Base-by-base conservation (phyloP, 768 basidiomycete genomes). In the Mycena capillaripes region DNA sequence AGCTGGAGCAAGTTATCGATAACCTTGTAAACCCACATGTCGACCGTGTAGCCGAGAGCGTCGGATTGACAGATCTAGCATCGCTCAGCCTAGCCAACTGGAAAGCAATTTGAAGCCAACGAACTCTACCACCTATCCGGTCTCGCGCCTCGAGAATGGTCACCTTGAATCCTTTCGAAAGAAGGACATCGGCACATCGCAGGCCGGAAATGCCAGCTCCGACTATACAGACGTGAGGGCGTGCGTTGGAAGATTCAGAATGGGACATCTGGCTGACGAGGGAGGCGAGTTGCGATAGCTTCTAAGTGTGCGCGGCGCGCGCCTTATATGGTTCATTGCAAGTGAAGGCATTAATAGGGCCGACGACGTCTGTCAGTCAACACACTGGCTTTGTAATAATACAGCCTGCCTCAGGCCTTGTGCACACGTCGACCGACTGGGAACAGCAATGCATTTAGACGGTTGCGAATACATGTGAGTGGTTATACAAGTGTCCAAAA, bases 151-250 rank as follows among this genome's bases (percentile, higher is more conserved):
- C 75, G 36, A 76, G 68, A 30, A 76, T 72, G 21, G 73, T 74
- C 16, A 76, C 75, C 50, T 70, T 58, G 30, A 72, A 70, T 27
- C 73, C 73, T 38, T 60, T 53, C 36, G 70, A 60, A 23, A 75
- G 71, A n/a, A 75, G 76, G 23, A 72, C 52, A 59, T 73, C 69
- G 8, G 76, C 71, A 25, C 73, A 74, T 42, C 76, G 71, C 10
- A 76, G 69, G 17, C 76, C 76, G 3, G 76, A 76, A 30, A 75
- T 70, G 11, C 76, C 73, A 70, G 73, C 76, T 38, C 76, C 76
- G 46, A 75, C 76, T 61, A 76, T 72, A 53, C 75, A 74, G 23
- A 76, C 58, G 55, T 72, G 70, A n/a, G 68, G 68, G 44, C 25
- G 61, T n/a, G n/a, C 21, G 29, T 29, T 25, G 27, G 69, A 36